Conservation (phyloP, 2,329 filamentous ascomycete genomes). For the Fusarium beomiforme region DNA sequence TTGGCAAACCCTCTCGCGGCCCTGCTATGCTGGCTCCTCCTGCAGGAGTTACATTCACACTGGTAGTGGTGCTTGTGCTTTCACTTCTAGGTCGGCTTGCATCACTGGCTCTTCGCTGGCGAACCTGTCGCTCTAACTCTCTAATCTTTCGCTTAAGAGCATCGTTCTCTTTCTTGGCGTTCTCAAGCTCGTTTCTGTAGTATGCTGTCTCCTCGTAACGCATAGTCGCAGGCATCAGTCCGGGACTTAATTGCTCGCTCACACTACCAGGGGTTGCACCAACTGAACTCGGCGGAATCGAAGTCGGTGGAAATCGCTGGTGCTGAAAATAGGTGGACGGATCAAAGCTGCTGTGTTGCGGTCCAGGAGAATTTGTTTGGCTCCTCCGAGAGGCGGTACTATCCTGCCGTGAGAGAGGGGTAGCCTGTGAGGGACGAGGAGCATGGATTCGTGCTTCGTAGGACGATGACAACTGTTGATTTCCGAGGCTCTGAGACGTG, state of each 20-base stretch:
- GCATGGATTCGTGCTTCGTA: conserved; percentile 55
- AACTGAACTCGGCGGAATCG: conserved; percentile 50
- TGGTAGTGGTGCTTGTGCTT: conserved; percentile 64
- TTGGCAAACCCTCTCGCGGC: conserved; percentile 51
- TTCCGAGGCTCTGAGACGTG: conserved; percentile 62
- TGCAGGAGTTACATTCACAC: conserved; percentile 52
- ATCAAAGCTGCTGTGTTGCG: conserved; percentile 56
- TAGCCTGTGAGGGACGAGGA: conserved; percentile 56
- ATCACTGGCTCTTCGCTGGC: conserved; percentile 60
- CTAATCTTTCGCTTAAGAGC: conserved; percentile 67
- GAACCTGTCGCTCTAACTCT: conserved; percentile 67
- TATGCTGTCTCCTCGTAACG: conserved; percentile 71
- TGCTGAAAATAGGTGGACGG: conserved; percentile 60
- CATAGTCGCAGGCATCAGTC: conserved; percentile 64
- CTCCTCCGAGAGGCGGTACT: conserved; percentile 65
- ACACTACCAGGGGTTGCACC: conserved; percentile 53
- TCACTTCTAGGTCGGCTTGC: conserved; percentile 59
- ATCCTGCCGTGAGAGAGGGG: conserved; percentile 63
- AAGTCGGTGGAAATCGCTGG: conserved; percentile 52
- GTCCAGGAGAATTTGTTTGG: conserved; percentile 60
- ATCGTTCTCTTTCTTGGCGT: conserved; percentile 72
- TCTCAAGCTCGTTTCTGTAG: conserved; percentile 69
- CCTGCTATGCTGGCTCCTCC: conserved; percentile 57
- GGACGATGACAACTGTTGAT: conserved; percentile 48
- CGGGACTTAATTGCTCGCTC: conserved; percentile 60